Base-by-base conservation (phyloP, 1,139 yeast genomes). In the Pneumocystis wakefieldiae region DNA sequence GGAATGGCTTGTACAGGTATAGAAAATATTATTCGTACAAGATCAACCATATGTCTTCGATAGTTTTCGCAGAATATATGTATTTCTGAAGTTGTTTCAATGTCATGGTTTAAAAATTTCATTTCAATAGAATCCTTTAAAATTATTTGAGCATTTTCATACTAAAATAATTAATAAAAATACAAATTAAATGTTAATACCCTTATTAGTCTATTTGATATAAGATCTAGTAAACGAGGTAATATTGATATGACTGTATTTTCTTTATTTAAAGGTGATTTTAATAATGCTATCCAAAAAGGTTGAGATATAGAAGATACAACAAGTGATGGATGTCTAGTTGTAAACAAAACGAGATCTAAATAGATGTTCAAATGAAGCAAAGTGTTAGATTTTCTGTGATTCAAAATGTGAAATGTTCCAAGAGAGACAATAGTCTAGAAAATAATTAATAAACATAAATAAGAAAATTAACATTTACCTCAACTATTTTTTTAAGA, bases 271-370 rank as follows among this genome's bases (percentile, higher is more conserved):
- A 78, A 74, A 68, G 78, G 72, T 72, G 75, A 76, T 32, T 76
- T 72, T 61, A 87, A 78, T 65, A 86, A 91, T 69, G 90, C 96
- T 64, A 84, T 83, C 98, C 98, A 94, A 77, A 92, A 87, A 71
- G 91, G 96, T 64, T 92, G 76, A 0, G 97, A 87, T 48, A 91
- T 79, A 0, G 97, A 97, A 63, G 96, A 86, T 2, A 92, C 84
- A n/a, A 92, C 86, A 65, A 92, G 78, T 70, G 96, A 87, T 42
- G 90, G 87, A 71, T 90, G 94, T 69, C 79, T 81, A 0, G 96
- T 87, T 1, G 97, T 89, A 60, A 83, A 81, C 60, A 92, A 76
- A 3, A 94, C 90, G 57, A 94, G 79, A 64, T 81, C 80, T 66
- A 91, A 78, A 71, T 88, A 92, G 62, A 81, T 82, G 42, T 76